A percentile compares a stretch with the other conserved stretches of the same genome.
phyloP scores from a whole-genome alignment of 176 grass and related monocot genomes.

The Ensete glaucum region DNA sequence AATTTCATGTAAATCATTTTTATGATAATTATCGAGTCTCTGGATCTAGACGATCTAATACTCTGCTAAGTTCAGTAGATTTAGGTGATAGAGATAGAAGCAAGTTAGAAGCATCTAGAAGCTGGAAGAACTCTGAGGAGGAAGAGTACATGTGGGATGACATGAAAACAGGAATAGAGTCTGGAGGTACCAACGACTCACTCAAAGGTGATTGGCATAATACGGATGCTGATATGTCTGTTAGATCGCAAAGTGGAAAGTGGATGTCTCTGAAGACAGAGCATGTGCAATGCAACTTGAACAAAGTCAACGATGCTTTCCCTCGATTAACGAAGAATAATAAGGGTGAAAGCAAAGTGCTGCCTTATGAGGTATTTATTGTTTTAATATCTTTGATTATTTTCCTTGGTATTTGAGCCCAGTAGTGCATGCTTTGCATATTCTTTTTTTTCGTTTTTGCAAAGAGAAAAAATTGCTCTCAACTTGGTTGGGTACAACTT shows the following conservation, averaged over 20 bases:
- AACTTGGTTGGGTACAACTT: neutral
- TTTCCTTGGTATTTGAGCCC: neutral
- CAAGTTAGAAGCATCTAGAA: conserved; percentile 44
- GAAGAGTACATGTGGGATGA: conserved; percentile 96
- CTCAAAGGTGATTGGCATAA: conserved; percentile 57
- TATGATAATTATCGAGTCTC: conserved; percentile 24
- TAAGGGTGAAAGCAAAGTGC: conserved; percentile 34
- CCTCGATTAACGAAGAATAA: conserved; percentile 31
- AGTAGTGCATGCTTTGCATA: neutral
- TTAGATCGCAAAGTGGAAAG: conserved; percentile 40
- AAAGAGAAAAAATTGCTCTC: neutral
- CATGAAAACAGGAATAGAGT: conserved; percentile 35
- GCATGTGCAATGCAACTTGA: conserved; percentile 22
- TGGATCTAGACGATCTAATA: conserved; percentile 34
- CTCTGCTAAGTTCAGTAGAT: conserved; percentile 34
- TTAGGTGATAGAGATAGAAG: conserved; percentile 38
- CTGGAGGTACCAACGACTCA: conserved; percentile 28
- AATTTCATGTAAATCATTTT: conserved; percentile 37
- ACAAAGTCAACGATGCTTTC: conserved; percentile 31
- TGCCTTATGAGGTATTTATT: conserved; percentile 46
- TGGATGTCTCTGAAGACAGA: conserved; percentile 26
- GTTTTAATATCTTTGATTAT: neutral
- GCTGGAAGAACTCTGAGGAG: conserved; percentile 94
- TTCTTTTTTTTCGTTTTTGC: neutral
- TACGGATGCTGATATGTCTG: conserved; percentile 37